Conservation (phyloP, 1,139 yeast genomes). For the Candida glucosophila region DNA sequence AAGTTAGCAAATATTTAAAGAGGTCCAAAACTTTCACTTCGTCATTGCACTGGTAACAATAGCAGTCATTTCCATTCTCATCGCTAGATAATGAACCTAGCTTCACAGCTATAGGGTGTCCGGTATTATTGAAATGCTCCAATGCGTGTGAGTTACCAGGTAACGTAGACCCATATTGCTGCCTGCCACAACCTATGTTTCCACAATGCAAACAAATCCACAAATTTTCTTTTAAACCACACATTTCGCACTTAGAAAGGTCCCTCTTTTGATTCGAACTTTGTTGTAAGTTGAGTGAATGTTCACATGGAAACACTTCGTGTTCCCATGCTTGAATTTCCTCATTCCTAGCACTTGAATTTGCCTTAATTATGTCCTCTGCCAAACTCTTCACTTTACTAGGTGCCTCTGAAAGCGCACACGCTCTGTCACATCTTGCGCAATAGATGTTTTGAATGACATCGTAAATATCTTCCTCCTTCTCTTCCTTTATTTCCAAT, state of each 20-base stretch:
- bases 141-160: conserved; percentile 91
- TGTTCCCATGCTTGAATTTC: conserved; percentile 91
- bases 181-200: conserved; percentile 81
- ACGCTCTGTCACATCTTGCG: conserved; percentile 15
- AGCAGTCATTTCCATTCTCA: conserved; percentile 54
- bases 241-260: conserved; percentile 46
- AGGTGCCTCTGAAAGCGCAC: conserved; percentile 14
- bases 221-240: conserved; percentile 57
- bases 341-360: conserved; percentile 57
- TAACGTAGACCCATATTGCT: conserved; percentile 77
- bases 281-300: conserved; percentile 49
- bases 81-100: conserved; percentile 78
- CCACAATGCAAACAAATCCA: conserved; percentile 95
- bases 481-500: conserved; percentile 62
- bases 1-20: conserved; percentile 39
- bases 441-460: conserved; percentile 40
- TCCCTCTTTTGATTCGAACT: conserved; percentile 16
- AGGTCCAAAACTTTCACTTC: conserved; percentile 73
- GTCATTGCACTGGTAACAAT: conserved; percentile 83
- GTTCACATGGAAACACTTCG: conserved; percentile 74
- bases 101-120: conserved; percentile 81
- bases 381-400: conserved; percentile 22
- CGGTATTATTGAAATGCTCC: conserved; percentile 46
- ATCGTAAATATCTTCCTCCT: conserved; percentile 63
- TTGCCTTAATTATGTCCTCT: conserved; percentile 47